These are phyloP conservation scores for Elongisporangium undulatum DNA, from an alignment of 352 stramenopile genomes.

Conservation along the genomic window DNA sequence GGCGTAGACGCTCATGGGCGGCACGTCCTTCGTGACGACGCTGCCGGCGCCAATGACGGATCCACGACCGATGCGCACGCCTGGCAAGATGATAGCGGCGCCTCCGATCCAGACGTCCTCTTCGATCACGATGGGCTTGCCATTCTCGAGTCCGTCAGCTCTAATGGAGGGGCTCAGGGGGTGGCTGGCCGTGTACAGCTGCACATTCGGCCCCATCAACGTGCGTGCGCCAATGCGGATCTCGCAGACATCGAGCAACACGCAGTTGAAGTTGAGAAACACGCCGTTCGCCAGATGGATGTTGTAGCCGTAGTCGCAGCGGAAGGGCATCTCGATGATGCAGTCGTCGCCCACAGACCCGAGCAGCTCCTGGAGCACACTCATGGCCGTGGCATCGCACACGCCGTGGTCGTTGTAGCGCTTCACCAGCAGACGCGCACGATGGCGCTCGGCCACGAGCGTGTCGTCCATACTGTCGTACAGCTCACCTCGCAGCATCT, in stretches of 20 bases:
- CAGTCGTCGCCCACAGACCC: slow-evolving; percentile 34
- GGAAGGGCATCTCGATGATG: slow-evolving; percentile 80
- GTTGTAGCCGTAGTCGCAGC: slow-evolving; percentile 88
- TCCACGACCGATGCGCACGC: slow-evolving; percentile 58
- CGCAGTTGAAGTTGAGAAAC: slow-evolving; percentile 89
- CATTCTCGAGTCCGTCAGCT: slow-evolving; percentile 40
- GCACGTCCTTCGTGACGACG: slow-evolving; percentile 79
- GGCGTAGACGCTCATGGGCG: slow-evolving; percentile 49
- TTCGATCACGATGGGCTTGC: slow-evolving; percentile 68
- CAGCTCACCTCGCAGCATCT: slow-evolving; percentile 60
- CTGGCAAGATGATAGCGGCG: slow-evolving; percentile 55
- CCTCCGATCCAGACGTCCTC: slow-evolving; percentile 86
- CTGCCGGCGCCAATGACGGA: slow-evolving; percentile 68
- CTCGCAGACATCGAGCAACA: slow-evolving; percentile 75
- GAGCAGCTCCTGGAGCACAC: slow-evolving; percentile 32
- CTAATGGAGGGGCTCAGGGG: slow-evolving; percentile 49
- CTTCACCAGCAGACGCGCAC: slow-evolving; percentile 24
- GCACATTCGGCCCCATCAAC: slow-evolving; percentile 69
- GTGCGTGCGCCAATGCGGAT: slow-evolving; percentile 76
- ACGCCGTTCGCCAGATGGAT: slow-evolving; percentile 66
- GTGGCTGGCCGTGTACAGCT: slow-evolving; percentile 81
- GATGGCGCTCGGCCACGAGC: slow-evolving; percentile 34
- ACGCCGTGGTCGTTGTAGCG: slow-evolving; percentile 35
- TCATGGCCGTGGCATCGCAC: slow-evolving; percentile 17
- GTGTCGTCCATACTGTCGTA: slow-evolving; percentile 35